phyloP scores from a whole-genome alignment of 169 alveolate species.

The Eimeria sp. region DNA sequence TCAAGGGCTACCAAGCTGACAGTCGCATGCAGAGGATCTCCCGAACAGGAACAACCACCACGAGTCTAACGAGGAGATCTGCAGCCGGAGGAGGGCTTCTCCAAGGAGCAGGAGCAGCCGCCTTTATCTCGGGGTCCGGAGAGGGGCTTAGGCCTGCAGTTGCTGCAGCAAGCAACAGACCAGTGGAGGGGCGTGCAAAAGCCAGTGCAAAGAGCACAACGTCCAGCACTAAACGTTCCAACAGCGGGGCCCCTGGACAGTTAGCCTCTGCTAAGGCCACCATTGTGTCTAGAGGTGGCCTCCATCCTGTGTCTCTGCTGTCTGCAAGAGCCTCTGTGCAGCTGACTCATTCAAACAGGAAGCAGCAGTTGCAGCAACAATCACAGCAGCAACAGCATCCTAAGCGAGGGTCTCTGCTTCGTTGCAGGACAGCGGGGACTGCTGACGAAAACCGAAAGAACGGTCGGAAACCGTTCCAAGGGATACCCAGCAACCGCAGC shows the following conservation, averaged over 20 bases:
- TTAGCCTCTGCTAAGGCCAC: neutral
- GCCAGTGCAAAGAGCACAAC: neutral
- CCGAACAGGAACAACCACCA: neutral
- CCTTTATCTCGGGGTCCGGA: neutral
- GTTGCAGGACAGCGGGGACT: neutral
- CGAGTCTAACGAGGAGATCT: neutral
- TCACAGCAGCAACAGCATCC: neutral
- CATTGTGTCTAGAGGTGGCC: neutral
- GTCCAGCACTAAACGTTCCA: neutral
- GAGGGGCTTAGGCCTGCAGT: neutral
- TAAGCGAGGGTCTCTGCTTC: conserved; percentile 4
- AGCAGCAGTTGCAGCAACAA: neutral
- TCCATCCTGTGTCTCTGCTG: neutral
- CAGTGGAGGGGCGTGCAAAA: neutral
- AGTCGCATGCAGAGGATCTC: neutral
- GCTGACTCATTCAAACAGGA: neutral
- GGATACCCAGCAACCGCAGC: neutral
- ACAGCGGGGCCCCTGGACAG: neutral
- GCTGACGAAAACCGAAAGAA: neutral
- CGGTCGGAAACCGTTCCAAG: neutral
- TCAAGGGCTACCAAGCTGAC: neutral
- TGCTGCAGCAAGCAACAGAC: neutral
- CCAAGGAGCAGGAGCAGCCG: conserved; percentile 12
- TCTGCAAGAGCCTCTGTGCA: neutral
- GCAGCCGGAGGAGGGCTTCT: conserved; percentile 6